A percentile compares a stretch with the other conserved stretches of the same genome.
These are phyloP conservation scores for Apiotrichum veenhuisii DNA, from an alignment of 1,284 basidiomycete genomes.

Conservation along the genomic window DNA sequence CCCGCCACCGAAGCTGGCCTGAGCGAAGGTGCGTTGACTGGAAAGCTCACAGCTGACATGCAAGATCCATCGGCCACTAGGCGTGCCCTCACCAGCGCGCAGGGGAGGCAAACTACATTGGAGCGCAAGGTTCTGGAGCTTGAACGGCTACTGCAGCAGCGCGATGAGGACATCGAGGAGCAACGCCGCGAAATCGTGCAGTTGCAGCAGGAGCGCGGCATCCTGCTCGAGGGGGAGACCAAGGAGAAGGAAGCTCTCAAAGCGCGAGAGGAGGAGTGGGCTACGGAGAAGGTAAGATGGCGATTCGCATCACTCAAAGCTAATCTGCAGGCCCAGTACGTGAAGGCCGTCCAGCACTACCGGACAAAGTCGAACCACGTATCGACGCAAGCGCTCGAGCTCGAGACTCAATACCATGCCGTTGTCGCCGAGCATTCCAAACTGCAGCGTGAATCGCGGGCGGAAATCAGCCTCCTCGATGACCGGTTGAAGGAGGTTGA, in stretches of 20 bases:
- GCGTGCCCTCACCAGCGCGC: constrained; percentile 18
- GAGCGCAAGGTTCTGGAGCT: constrained; percentile 25
- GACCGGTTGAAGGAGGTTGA: constrained; percentile 31
- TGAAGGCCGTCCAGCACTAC: constrained; percentile 2
- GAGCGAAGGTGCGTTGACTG: constrained; percentile 12
- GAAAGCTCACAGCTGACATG: background rate
- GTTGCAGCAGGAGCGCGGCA: constrained; percentile 27
- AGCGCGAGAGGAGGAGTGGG: constrained; percentile 27
- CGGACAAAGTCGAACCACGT: background rate
- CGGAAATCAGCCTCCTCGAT: constrained; percentile 26
- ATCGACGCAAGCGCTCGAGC: background rate
- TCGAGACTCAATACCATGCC: background rate
- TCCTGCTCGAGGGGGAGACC: constrained; percentile 28
- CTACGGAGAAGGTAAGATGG: constrained; percentile 31
- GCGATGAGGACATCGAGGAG: constrained; percentile 25
- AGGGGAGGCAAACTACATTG: constrained; percentile 18
- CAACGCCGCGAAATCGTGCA: constrained; percentile 27
- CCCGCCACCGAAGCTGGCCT: constrained; percentile 27
- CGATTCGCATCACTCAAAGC: background rate
- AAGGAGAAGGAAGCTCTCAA: constrained; percentile 24
- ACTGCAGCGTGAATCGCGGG: constrained; percentile 9
- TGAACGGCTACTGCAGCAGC: constrained; percentile 17
- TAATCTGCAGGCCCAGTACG: constrained; percentile 1
- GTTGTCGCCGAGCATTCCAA: background rate
- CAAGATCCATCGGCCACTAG: constrained; percentile 19